Evolutionary conservation across 192 early-diverging fungal genomes (phyloP).

Genomic region (Umbelopsis sp.): DNA sequence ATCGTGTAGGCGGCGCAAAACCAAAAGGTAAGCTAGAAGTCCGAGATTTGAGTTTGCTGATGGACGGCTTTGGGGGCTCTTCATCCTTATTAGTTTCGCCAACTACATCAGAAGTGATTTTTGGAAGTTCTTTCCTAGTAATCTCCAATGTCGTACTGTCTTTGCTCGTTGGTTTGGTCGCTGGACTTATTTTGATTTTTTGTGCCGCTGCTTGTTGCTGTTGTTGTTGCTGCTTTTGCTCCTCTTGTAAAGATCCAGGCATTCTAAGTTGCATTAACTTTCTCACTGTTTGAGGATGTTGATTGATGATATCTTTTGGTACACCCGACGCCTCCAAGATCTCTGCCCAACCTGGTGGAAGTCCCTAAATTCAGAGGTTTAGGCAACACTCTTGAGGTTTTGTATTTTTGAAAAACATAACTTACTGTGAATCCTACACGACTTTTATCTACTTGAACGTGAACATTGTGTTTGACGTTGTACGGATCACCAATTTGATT

Average conservation of each 20-base stretch:
- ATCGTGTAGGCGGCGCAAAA: slow-evolving; percentile 38
- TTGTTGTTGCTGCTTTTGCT: slow-evolving; percentile 35
- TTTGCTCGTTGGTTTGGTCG: slow-evolving; percentile 23
- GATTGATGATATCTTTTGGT: slow-evolving; percentile 47
- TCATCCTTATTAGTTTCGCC: slow-evolving; percentile 11
- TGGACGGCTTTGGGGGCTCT: background rate
- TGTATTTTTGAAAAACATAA: background rate
- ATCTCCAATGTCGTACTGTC: background rate
- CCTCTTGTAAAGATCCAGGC: slow-evolving; percentile 46
- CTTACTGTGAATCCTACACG: slow-evolving; percentile 29
- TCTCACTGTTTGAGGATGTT: slow-evolving; percentile 48
- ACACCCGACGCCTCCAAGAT: slow-evolving; percentile 48
- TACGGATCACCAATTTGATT: slow-evolving; percentile 52
- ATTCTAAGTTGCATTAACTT: slow-evolving; percentile 53
- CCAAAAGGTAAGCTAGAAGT: slow-evolving; percentile 30
- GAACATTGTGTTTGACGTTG: slow-evolving; percentile 54
- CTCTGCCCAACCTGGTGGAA: slow-evolving; percentile 52
- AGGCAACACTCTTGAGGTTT: background rate
- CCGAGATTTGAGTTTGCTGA: slow-evolving; percentile 8
- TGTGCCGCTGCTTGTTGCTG: slow-evolving; percentile 27
- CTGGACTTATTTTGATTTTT: background rate
- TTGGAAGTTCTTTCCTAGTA: background rate
- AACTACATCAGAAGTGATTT: background rate
- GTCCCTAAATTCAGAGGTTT: slow-evolving; percentile 34
- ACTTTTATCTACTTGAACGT: slow-evolving; percentile 50